Percentiles rank a stretch among this genome's conserved stretches.
phyloP scores from a whole-genome alignment of 75 land plant species.

The Chamaecyparis obtusa region DNA sequence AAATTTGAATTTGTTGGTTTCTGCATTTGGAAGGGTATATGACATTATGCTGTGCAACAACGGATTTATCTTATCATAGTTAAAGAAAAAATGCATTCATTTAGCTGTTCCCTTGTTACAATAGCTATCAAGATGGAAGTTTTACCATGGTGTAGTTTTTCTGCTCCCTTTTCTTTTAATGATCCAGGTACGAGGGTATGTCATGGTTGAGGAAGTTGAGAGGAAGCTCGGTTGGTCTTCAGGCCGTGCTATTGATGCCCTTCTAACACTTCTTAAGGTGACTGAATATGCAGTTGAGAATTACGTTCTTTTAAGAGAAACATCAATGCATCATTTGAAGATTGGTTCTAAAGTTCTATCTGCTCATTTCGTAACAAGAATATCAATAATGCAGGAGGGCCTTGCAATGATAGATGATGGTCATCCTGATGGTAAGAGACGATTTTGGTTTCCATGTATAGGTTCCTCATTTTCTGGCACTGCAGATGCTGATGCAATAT shows the following conservation, averaged over 20 bases:
- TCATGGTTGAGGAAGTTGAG: slow-evolving; percentile 74
- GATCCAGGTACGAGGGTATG: slow-evolving; percentile 76
- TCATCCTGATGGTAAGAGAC: slow-evolving; percentile 77
- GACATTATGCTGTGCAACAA: not conserved
- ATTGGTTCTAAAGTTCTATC: not conserved
- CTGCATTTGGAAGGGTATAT: slow-evolving; percentile 1
- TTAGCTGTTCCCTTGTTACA: not conserved
- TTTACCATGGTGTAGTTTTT: not conserved
- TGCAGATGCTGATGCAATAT: slow-evolving; percentile 1
- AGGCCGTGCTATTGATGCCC: slow-evolving; percentile 84
- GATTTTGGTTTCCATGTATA: slow-evolving; percentile 97
- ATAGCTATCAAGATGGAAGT: not conserved
- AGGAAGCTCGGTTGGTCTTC: slow-evolving; percentile 67
- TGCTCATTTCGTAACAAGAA: not conserved
- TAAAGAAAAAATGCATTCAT: not conserved
- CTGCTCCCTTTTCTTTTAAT: not conserved
- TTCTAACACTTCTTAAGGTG: slow-evolving; percentile 76
- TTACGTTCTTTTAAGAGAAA: not conserved
- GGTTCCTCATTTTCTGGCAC: slow-evolving; percentile 39
- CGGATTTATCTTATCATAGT: not conserved
- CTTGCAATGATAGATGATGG: slow-evolving; percentile 97
- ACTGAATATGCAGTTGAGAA: not conserved
- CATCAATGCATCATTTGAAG: not conserved
- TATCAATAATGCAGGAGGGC: slow-evolving; percentile 69
- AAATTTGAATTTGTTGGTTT: not conserved